A percentile compares a stretch with the other conserved stretches of the same genome.
Evolutionary conservation across 176 grass and related monocot genomes (phyloP).

Genomic region (Carex myosuroides): DNA sequence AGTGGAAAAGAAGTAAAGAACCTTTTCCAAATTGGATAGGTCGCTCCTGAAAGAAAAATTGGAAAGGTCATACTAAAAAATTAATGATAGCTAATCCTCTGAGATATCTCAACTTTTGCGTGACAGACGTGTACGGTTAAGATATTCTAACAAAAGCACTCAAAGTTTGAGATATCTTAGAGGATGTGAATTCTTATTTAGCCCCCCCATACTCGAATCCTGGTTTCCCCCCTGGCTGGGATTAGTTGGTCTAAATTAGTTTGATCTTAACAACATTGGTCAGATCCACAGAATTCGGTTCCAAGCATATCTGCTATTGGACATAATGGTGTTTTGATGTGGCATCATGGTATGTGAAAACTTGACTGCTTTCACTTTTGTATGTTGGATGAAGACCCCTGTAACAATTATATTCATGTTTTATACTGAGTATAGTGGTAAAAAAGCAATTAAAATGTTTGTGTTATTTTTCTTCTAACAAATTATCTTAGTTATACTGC

Average conservation of each 20-base stretch:
- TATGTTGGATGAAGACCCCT: conserved; percentile 1
- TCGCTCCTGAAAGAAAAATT: no score
- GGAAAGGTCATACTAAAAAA: no score
- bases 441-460: background rate
- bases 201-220: no score
- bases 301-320: conserved; percentile 88
- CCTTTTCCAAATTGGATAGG: no score
- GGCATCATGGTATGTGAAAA: conserved; percentile 67
- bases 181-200: no score
- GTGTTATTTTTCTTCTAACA: background rate
- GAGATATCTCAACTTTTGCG: no score
- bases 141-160: no score
- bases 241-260: background rate
- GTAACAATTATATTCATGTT: background rate
- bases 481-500: background rate
- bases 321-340: conserved; percentile 79
- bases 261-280: conserved; percentile 47
- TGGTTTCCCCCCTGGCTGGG: background rate
- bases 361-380: background rate
- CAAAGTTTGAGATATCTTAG: no score
- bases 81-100: no score
- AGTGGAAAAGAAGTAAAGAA: no score
- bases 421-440: background rate
- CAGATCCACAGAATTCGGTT: conserved; percentile 78
- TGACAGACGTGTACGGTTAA: no score